These are phyloP conservation scores for Barnettozyma hawaiiensis DNA, from an alignment of 1,139 yeast genomes.

Conservation along the genomic window DNA sequence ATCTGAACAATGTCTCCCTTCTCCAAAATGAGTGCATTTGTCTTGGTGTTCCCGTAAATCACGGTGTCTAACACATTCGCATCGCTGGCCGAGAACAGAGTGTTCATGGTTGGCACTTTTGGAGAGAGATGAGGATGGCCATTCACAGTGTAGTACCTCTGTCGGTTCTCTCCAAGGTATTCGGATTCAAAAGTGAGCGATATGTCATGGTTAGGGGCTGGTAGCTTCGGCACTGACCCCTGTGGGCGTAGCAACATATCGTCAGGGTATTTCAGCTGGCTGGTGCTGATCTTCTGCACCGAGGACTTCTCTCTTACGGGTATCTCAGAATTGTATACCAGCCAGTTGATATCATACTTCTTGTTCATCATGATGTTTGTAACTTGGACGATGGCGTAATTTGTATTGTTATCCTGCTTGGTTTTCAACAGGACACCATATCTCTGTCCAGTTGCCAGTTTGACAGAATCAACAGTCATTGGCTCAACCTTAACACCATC, in stretches of 20 bases:
- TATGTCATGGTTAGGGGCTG: constrained; percentile 44
- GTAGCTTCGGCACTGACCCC: constrained; percentile 31
- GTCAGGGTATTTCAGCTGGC: constrained; percentile 28
- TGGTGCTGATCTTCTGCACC: constrained; percentile 33
- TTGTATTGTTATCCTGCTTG: constrained; percentile 26
- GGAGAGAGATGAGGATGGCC: constrained; percentile 44
- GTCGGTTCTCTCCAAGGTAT: constrained; percentile 37
- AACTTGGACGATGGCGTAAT: constrained; percentile 33
- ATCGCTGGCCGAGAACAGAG: constrained; percentile 28
- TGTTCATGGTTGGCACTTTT: constrained; percentile 39
- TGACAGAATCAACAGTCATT: constrained; percentile 46
- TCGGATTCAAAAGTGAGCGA: constrained; percentile 44
- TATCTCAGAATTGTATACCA: constrained; percentile 31
- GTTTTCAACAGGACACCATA: constrained; percentile 53
- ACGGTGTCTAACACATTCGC: constrained; percentile 17
- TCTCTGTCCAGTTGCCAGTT: constrained; percentile 72
- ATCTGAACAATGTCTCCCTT: constrained; percentile 60
- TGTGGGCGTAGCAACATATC: constrained; percentile 40
- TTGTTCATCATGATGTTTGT: constrained; percentile 34
- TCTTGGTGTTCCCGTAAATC: constrained; percentile 51
- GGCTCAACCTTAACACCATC: constrained; percentile 70
- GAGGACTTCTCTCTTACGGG: constrained; percentile 35
- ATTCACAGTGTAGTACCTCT: constrained; percentile 44
- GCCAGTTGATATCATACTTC: constrained; percentile 34
- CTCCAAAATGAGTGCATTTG: constrained; percentile 45